Percentiles rank a stretch among this genome's conserved stretches.
Evolutionary conservation across 116 monocot species (phyloP).

Genomic region (Zostera marina): DNA sequence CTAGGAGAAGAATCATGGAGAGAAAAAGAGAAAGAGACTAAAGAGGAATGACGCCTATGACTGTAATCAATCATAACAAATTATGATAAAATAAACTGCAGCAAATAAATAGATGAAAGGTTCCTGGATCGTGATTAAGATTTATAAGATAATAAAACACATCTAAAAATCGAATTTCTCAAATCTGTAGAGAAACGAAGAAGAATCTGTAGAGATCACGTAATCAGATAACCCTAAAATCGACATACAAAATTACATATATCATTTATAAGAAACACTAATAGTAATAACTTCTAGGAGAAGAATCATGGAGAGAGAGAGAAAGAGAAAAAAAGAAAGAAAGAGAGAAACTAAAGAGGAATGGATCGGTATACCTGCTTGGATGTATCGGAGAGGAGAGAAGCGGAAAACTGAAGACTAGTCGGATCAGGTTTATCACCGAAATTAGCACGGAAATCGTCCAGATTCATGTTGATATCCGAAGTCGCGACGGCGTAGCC

Average conservation of each 20-base stretch:
- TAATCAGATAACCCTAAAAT: too few species aligned
- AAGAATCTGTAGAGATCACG: too few species aligned
- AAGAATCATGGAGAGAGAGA: too few species aligned
- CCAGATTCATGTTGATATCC: conserved; percentile 36
- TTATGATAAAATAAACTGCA: too few species aligned
- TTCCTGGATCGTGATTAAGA: too few species aligned
- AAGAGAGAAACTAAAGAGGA: not conserved
- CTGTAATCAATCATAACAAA: too few species aligned
- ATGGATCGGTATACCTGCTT: conserved; percentile 30
- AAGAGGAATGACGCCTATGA: too few species aligned
- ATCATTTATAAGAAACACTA: too few species aligned
- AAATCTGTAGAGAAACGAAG: too few species aligned
- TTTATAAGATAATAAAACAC: too few species aligned
- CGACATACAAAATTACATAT: not conserved
- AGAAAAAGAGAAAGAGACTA: not conserved
- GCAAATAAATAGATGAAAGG: too few species aligned
- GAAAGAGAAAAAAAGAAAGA: not conserved
- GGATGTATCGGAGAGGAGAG: conserved; percentile 31
- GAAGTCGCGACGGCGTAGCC: conserved; percentile 35
- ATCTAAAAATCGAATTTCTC: too few species aligned
- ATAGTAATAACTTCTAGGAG: not conserved
- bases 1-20: not conserved
- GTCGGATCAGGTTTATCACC: conserved; percentile 28
- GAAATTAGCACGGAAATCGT: conserved; percentile 37
- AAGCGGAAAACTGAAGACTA: conserved; percentile 28